Evolutionary conservation across 202 grass and related monocot species (phyloP), one percentile per base, ranked within the genome.

Genomic region (Setaria italica): DNA sequence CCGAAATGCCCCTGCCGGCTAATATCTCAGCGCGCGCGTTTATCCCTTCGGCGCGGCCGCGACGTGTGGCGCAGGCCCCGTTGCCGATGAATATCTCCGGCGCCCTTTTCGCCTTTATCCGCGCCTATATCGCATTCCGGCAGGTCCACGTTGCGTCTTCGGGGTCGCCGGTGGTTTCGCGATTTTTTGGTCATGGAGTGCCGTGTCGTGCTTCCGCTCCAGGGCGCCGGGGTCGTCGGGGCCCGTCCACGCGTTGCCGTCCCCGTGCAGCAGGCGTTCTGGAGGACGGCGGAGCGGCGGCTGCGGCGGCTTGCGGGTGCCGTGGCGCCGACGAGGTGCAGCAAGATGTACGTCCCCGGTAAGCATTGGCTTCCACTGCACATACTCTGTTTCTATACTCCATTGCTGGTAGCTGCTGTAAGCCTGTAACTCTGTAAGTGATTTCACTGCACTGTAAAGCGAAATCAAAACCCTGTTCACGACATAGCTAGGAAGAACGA

Each of bases 291-390:
- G 16, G 42, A 20, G 6, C n/a, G 42, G 50, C 67, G 60, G 1
- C 9, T 48, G 1, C 9, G 58, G n/a, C 71, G 68, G 11, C 48
- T 85, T 35, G 2, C 60, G 80, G 73, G 57, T 51, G 67, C 62
- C 21, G 51, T 39, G 67, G 73, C 72, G 7, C 81, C 78, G 20
- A 57, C 84, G 32, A 80, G 70, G 20, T 94, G 95, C 92, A 83
- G 87, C 62, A 97, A 97, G 95, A 97, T 94, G 95, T 97, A 90
- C 50, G 92, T 97, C 43, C 92, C 95, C 29, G 92, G 95, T 97
- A 91, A 49, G 53, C 37, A 25, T 51, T 47, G 9, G 8, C 62
- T 57, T 50, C 35, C 12, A 56, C 39, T 72, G 7, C 19, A 1
- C 11, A 2, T 8, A n/a, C 64, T 71, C 21, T 47, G 43, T 47